Evolutionary conservation across 108 stramenopile species (phyloP).

Genomic region (Nitzschia sp.): DNA sequence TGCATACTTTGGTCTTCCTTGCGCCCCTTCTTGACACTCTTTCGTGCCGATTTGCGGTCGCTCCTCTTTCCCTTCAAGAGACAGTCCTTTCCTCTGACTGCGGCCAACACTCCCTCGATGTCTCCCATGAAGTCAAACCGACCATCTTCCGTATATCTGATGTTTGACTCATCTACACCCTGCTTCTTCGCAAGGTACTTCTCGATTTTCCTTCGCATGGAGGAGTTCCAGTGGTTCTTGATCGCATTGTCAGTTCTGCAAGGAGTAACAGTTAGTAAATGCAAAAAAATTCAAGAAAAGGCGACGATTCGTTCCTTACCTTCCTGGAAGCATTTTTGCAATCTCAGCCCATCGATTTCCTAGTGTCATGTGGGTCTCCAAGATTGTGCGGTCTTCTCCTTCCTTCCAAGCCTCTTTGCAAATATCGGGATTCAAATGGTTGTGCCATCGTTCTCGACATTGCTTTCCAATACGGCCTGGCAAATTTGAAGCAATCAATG

Average conservation of each 20-base stretch:
- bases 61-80: slow-evolving; percentile 20
- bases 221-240: slow-evolving; percentile 96
- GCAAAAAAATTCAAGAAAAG: not conserved
- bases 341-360: slow-evolving; percentile 89
- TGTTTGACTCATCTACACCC: slow-evolving; percentile 45
- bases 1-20: slow-evolving; percentile 22
- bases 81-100: slow-evolving; percentile 56
- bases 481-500: slow-evolving; percentile 75
- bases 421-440: slow-evolving; percentile 95
- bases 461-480: slow-evolving; percentile 98
- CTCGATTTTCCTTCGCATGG: slow-evolving; percentile 83
- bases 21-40: slow-evolving; percentile 24
- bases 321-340: slow-evolving; percentile 81
- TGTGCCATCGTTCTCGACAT: slow-evolving; percentile 99
- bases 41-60: slow-evolving; percentile 24
- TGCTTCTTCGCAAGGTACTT: slow-evolving; percentile 63
- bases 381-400: slow-evolving; percentile 85
- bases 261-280: slow-evolving; percentile 9
- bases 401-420: slow-evolving; percentile 86
- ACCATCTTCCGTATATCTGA: slow-evolving; percentile 64
- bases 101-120: slow-evolving; percentile 72
- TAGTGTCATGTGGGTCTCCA: slow-evolving; percentile 60
- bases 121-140: slow-evolving; percentile 86
- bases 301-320: slow-evolving; percentile 41
- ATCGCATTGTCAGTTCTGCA: slow-evolving; percentile 96